Base-by-base conservation (phyloP, 2,329 filamentous ascomycete species). In the Hortaea werneckii region DNA sequence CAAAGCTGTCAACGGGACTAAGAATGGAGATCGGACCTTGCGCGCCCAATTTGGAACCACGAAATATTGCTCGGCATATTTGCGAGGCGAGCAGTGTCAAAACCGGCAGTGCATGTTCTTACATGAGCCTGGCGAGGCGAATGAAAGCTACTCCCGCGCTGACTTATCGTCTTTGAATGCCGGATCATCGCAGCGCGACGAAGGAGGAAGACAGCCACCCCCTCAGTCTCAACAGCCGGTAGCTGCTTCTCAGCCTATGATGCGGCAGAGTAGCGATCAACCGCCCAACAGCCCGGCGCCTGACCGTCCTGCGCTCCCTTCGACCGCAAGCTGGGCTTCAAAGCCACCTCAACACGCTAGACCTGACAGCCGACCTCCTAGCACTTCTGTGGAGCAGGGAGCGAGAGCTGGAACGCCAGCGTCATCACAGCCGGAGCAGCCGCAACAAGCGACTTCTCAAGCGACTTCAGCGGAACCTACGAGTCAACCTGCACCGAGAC, bases 51-150 rank as follows among this genome's bases (percentile, higher is more conserved):
- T 82, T 54, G 92, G 92, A 26, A 98, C 92, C 0, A 98, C 92
- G 4, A 98, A 98, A 65, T 98, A 98, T 66, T 98, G 92, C 65
- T 98, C 92, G 0, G 90, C 92, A 4, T 98, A 94, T 73, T 75
- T 98, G 12, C 85, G 94, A 47, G 88, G 94, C 55, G 92, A 98
- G 66, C 84, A 83, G 54, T 98, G 92, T 67, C 88, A 86, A 46
- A 98, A 98, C 60, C 82, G 89, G 43, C 90, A 92, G 52, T 98
- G 92, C 72, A 98, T 95, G 79, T 98, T 98, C 65, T 69, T 98
- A 42, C 92, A 98, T 61, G 94, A 98, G 67, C 85, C 92, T 35
- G 94, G 92, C n/a, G 92, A 98, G 61, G 92, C 95, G 57, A 90
- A 92, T 55, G 90, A 96, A 60, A 95, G 88, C 67, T 96, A 95